Evolutionary conservation across 2,329 filamentous ascomycete species (phyloP).

Genomic region (Aspergillus ochraceoroseus): DNA sequence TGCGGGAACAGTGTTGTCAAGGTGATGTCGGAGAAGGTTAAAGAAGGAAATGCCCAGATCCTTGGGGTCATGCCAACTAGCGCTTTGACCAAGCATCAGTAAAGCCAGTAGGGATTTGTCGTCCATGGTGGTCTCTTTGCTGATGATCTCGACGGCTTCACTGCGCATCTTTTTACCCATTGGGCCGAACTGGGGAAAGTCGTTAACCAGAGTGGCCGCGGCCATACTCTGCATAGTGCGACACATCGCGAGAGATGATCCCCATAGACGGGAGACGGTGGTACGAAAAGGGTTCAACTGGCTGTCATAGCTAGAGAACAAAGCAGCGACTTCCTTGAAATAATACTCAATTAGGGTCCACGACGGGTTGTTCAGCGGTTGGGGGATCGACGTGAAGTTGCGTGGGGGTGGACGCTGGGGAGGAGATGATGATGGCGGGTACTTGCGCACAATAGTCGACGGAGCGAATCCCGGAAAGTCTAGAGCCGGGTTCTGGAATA

Average conservation of each 20-base stretch:
- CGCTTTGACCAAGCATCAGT: conserved; percentile 56
- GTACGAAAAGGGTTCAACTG: conserved; percentile 58
- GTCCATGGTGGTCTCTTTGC: conserved; percentile 46
- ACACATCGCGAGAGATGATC: conserved; percentile 55
- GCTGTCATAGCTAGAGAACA: conserved; percentile 63
- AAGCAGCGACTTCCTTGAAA: conserved; percentile 57
- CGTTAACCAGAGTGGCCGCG: conserved; percentile 56
- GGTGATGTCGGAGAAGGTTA: conserved; percentile 39
- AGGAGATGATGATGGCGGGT: conserved; percentile 26
- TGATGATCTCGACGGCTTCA: conserved; percentile 51
- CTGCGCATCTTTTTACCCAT: conserved; percentile 50
- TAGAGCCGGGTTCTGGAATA: conserved; percentile 17
- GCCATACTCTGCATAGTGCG: conserved; percentile 62
- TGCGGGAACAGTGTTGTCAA: conserved; percentile 40
- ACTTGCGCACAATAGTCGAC: conserved; percentile 32
- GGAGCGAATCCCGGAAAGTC: conserved; percentile 30
- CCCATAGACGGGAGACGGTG: conserved; percentile 55
- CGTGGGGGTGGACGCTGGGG: conserved; percentile 16
- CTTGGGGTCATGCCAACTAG: conserved; percentile 56
- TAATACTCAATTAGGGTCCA: conserved; percentile 59
- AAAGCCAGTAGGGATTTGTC: conserved; percentile 55
- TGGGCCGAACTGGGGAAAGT: conserved; percentile 51
- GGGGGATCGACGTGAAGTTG: conserved; percentile 36
- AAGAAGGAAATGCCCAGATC: conserved; percentile 54
- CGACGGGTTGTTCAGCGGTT: conserved; percentile 46